Evolutionary conservation across 2,329 filamentous ascomycete genomes (phyloP).

Genomic region (Fonsecaea erecta): DNA sequence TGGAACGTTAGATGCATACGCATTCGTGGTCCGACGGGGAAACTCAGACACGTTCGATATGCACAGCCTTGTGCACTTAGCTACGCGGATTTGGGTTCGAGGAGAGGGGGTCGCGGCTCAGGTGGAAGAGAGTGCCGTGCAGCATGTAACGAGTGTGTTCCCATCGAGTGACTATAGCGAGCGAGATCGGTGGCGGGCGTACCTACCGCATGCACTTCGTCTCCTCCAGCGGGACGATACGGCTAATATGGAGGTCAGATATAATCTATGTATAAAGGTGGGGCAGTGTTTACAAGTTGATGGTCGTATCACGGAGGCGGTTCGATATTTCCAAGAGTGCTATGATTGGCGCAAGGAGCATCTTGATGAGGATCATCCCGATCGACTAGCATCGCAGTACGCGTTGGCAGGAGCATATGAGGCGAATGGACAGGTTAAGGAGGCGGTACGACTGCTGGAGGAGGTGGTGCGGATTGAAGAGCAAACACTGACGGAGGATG

Average conservation of each 20-base stretch:
- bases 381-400: constrained; percentile 28
- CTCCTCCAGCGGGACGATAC: constrained; percentile 1
- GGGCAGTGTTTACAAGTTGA: constrained; percentile 6
- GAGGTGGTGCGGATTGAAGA: constrained; percentile 31
- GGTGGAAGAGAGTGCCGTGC: constrained; percentile 4
- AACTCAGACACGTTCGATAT: constrained; percentile 31
- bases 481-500: constrained; percentile 38
- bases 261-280: neutral
- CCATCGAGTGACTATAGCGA: constrained; percentile 3
- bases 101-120: constrained; percentile 26
- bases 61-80: constrained; percentile 43
- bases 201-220: constrained; percentile 17
- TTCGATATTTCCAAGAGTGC: constrained; percentile 9
- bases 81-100: constrained; percentile 42
- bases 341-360: constrained; percentile 21
- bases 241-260: neutral
- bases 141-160: constrained; percentile 7
- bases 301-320: constrained; percentile 10
- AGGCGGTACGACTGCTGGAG: constrained; percentile 19
- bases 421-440: constrained; percentile 15
- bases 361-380: constrained; percentile 37
- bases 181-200: constrained; percentile 14
- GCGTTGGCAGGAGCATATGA: constrained; percentile 13
- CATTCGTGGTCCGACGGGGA: constrained; percentile 38
- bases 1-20: constrained; percentile 43